These are phyloP conservation scores for Tricholoma matsutake DNA, from an alignment of 768 basidiomycete species.

Conservation along the genomic window DNA sequence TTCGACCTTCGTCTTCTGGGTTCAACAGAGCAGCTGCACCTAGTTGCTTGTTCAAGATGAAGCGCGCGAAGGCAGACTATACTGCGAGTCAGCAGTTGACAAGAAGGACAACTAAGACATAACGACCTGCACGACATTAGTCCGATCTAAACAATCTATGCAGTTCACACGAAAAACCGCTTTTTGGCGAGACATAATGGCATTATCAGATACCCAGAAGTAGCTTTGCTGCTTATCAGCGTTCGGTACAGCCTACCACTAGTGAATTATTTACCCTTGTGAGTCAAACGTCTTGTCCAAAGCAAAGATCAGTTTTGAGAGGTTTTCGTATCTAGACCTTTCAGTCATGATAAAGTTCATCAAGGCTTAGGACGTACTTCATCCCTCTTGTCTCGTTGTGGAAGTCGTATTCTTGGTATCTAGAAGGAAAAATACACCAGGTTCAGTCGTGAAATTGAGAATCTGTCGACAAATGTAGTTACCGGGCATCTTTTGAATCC, in stretches of 20 bases:
- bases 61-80: constrained; percentile 88
- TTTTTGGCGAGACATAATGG: constrained; percentile 74
- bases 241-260: neutral
- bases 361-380: constrained; percentile 55
- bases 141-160: constrained; percentile 93
- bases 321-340: constrained; percentile 76
- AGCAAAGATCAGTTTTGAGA: constrained; percentile 68
- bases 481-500: constrained; percentile 55
- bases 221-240: constrained; percentile 43
- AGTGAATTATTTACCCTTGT: constrained; percentile 57
- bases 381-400: constrained; percentile 92
- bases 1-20: constrained; percentile 47
- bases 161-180: constrained; percentile 91
- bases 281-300: constrained; percentile 73
- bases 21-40: constrained; percentile 67
- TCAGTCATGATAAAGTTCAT: constrained; percentile 1
- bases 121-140: constrained; percentile 85
- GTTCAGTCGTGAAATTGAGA: neutral
- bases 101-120: neutral
- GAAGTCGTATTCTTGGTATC: constrained; percentile 88
- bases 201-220: constrained; percentile 75
- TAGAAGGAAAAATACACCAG: constrained; percentile 24
- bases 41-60: constrained; percentile 73
- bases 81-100: neutral
- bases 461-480: neutral